phyloP scores from a whole-genome alignment of 2,329 filamentous ascomycete species.

The Phoma herbarum region DNA sequence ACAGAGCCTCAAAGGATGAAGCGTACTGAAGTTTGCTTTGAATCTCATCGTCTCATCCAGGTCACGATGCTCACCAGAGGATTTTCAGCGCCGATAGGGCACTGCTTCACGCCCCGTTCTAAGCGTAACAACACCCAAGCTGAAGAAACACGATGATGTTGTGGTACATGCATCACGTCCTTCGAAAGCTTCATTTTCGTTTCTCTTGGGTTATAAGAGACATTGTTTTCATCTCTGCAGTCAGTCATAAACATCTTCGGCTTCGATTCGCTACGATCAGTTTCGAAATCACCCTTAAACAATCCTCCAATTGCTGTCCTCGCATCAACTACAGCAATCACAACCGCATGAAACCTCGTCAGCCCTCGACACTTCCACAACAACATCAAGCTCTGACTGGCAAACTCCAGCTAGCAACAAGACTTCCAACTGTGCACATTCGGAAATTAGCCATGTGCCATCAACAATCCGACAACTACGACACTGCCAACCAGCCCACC shows the following conservation, averaged over 20 bases:
- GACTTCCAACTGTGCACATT: too few relatives aligned
- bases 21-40: neutral
- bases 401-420: too few relatives aligned
- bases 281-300: neutral
- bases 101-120: neutral
- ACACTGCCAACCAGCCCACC: neutral
- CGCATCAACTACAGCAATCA: too few relatives aligned
- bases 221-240: neutral
- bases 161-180: neutral
- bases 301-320: too few relatives aligned
- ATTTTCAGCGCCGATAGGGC: neutral
- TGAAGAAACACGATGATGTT: neutral
- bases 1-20: too few relatives aligned
- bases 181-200: conserved; percentile 4
- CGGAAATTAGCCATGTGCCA: conserved; percentile 3
- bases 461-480: neutral
- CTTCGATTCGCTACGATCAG: too few relatives aligned
- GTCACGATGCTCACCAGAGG: conserved; percentile 9
- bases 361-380: too few relatives aligned
- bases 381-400: too few relatives aligned
- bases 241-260: neutral
- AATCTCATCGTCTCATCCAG: neutral
- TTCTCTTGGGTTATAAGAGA: neutral
- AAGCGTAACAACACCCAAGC: neutral
- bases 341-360: too few relatives aligned